Base-by-base conservation (phyloP, 176 grass and related monocot genomes). In the Triticum urartu region DNA sequence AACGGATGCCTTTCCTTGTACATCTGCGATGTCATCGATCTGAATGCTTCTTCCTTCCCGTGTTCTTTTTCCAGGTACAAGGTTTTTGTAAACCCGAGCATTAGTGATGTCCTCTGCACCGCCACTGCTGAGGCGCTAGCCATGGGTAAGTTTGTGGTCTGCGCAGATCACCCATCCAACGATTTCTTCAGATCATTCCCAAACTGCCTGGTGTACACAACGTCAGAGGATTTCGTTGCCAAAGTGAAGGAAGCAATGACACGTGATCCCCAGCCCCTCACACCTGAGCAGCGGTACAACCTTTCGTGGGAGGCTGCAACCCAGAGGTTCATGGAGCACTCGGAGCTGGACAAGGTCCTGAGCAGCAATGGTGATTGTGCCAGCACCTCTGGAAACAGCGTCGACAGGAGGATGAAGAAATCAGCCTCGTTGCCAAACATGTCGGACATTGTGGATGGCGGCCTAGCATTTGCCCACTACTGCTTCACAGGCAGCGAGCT, bases 221-320 rank as follows among this genome's bases (percentile, higher is more conserved):
- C 89, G 1, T 92, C 94, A 3, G 92, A 99, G 88, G 94, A 96
- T 69, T 97, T 99, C 6, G 89, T 97, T 28, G 86, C 85, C 17
- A 89, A 63, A 9, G 73, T 99, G 78, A 99, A 96, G 87, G 89
- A 95, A 77, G 94, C 94, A n/a, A 99, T 99, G 97, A 59, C 82
- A 13, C 83, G 83, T 2, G 97, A 99, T 20, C 97, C 92, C 2
- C 82, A 89, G 61, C 90, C 94, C 5, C 92, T 96, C 74, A 96
- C 92, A 34, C 45, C 86, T 0, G 92, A 99, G 89, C 84, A 99
- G 40, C 82, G 90, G 32, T 93, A 99, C 85, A 28, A 88, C 54
- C 77, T 96, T n/a, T 99, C 94, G 5, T 99, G 97, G 94, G 97
- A 99, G 82, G 97, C 94, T 1, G 94, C 97, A 17, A 99, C 90